Evolutionary conservation across 2,329 filamentous ascomycete genomes (phyloP).

Genomic region (Colletotrichum tofieldiae): DNA sequence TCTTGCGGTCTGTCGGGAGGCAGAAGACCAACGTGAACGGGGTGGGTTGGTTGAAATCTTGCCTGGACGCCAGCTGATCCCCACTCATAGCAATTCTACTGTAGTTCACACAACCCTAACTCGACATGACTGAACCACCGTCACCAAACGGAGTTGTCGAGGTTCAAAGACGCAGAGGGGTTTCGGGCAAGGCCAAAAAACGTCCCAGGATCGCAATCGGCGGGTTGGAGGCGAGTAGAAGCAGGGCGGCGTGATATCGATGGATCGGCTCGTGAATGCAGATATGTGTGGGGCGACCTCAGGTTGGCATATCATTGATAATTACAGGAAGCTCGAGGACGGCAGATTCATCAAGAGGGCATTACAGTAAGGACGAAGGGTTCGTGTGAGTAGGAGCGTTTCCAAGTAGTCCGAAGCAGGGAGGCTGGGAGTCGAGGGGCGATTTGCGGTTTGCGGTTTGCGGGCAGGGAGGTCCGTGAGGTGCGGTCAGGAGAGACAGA

Average conservation of each 20-base stretch:
- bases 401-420: conserved; percentile 10
- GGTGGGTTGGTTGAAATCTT: conserved; percentile 49
- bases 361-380: conserved; percentile 28
- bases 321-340: conserved; percentile 41
- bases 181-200: conserved; percentile 1
- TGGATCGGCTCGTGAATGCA: conserved; percentile 29
- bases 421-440: conserved; percentile 34
- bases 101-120: conserved; percentile 44
- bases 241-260: conserved; percentile 18
- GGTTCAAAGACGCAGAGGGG: conserved; percentile 10
- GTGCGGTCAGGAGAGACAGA: conserved; percentile 22
- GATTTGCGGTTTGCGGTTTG: conserved; percentile 13
- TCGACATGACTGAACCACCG: conserved; percentile 42
- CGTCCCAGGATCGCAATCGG: conserved; percentile 3
- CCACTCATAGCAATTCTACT: conserved; percentile 73
- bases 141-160: conserved; percentile 27
- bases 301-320: conserved; percentile 45
- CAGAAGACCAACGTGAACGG: conserved; percentile 41
- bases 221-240: background rate
- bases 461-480: conserved; percentile 30
- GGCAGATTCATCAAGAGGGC: conserved; percentile 22
- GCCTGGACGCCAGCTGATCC: conserved; percentile 71
- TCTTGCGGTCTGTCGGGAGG: conserved; percentile 35
- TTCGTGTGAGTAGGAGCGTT: conserved; percentile 22
- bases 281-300: conserved; percentile 29